phyloP scores from a whole-genome alignment of 257 asterid genomes.

The Petunia axillaris region DNA sequence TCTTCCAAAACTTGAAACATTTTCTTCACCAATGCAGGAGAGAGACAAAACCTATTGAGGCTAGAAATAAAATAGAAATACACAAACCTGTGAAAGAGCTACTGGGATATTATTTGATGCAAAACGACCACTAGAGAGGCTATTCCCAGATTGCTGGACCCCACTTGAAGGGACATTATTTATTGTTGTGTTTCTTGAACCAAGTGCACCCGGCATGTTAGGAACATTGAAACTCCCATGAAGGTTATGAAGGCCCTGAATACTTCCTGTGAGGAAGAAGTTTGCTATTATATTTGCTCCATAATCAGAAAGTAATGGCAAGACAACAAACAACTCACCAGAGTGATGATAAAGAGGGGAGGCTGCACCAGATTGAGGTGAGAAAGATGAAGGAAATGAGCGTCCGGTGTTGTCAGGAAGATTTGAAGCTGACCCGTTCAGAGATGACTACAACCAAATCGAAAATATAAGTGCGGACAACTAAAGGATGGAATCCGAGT shows the following conservation, averaged over 20 bases:
- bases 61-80: constrained; percentile 23
- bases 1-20: background rate
- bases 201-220: constrained; percentile 85
- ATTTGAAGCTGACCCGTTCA: constrained; percentile 83
- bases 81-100: constrained; percentile 81
- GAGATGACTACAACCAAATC: constrained; percentile 68
- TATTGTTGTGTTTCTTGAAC: constrained; percentile 79
- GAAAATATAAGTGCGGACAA: constrained; percentile 8
- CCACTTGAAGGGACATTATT: constrained; percentile 85
- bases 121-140: constrained; percentile 85
- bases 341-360: constrained; percentile 84
- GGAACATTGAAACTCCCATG: constrained; percentile 91
- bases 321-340: constrained; percentile 57
- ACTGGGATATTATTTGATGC: constrained; percentile 84
- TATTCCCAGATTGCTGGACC: constrained; percentile 81
- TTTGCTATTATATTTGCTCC: constrained; percentile 28
- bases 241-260: constrained; percentile 87
- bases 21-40: constrained; percentile 2
- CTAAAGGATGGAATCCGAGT: background rate
- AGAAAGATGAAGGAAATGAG: constrained; percentile 77
- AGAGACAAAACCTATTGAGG: background rate
- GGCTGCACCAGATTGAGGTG: constrained; percentile 93
- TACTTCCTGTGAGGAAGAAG: constrained; percentile 63
- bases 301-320: constrained; percentile 9
- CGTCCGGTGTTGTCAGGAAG: constrained; percentile 89